phyloP scores from a whole-genome alignment of 2,329 filamentous ascomycete genomes.

The Neofusicoccum kwambonambiense region DNA sequence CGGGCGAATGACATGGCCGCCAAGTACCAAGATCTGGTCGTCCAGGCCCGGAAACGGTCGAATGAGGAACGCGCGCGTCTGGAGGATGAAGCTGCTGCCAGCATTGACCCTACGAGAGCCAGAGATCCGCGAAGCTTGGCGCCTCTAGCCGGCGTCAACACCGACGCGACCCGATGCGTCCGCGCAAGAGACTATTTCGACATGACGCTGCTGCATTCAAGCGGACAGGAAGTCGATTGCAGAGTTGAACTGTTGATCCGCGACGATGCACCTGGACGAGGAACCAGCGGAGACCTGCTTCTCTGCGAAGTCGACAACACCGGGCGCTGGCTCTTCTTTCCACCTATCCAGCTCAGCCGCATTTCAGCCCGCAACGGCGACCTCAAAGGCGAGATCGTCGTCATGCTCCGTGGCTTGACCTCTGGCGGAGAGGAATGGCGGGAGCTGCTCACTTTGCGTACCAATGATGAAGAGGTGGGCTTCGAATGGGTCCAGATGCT shows the following conservation, averaged over 20 bases:
- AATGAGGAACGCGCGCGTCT: slow-evolving; percentile 71
- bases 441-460: slow-evolving; percentile 75
- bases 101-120: slow-evolving; percentile 76
- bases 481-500: slow-evolving; percentile 87
- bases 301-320: slow-evolving; percentile 83
- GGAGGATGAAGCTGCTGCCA: slow-evolving; percentile 82
- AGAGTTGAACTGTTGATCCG: slow-evolving; percentile 83
- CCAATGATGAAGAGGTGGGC: slow-evolving; percentile 73
- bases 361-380: slow-evolving; percentile 81
- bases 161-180: slow-evolving; percentile 79
- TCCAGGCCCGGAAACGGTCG: slow-evolving; percentile 70
- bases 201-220: slow-evolving; percentile 81
- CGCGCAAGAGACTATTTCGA: slow-evolving; percentile 88
- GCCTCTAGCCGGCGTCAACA: slow-evolving; percentile 65
- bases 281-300: slow-evolving; percentile 77
- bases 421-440: slow-evolving; percentile 69
- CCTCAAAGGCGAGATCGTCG: slow-evolving; percentile 67
- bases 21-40: slow-evolving; percentile 70
- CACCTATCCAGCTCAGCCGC: slow-evolving; percentile 71
- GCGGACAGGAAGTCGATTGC: slow-evolving; percentile 84
- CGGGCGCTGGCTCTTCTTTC: slow-evolving; percentile 82
- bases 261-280: slow-evolving; percentile 69
- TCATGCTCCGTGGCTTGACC: slow-evolving; percentile 79
- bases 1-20: slow-evolving; percentile 59
- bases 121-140: slow-evolving; percentile 77